Conservation (phyloP, 148 eudicot species). For the Vaccinium macrocarpon region DNA sequence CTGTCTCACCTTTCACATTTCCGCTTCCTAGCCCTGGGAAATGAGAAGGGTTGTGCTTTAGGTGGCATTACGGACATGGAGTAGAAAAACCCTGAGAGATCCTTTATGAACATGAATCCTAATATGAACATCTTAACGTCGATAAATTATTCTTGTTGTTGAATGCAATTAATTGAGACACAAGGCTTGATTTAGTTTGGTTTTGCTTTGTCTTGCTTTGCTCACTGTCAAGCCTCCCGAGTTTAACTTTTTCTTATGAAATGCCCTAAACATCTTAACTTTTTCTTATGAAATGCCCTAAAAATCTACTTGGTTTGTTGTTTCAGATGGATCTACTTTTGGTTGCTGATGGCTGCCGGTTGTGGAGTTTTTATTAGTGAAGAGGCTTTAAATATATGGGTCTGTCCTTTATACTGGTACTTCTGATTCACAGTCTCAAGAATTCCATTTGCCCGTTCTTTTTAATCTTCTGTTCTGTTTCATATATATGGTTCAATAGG, state of each 20-base stretch:
- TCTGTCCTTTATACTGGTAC: slow-evolving; percentile 66
- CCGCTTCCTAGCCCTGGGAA: neutral
- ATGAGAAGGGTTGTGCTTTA: neutral
- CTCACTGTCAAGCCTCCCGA: neutral
- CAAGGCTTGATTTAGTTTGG: neutral
- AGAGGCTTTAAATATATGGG: slow-evolving; percentile 99
- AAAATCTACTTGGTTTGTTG: neutral
- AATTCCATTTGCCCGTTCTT: neutral
- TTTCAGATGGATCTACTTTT: slow-evolving; percentile 89
- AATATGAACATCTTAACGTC: neutral
- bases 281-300: neutral
- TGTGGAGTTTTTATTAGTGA: slow-evolving; percentile 90
- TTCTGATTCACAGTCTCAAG: slow-evolving; percentile 47
- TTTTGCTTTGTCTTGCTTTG: neutral
- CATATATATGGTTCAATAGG: neutral
- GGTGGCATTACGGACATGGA: neutral
- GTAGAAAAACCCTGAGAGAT: neutral
- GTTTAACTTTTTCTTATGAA: neutral
- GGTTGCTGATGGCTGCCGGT: slow-evolving; percentile 97
- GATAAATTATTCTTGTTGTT: neutral
- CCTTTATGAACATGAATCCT: neutral
- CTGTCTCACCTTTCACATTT: neutral
- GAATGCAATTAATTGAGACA: neutral
- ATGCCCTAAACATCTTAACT: neutral
- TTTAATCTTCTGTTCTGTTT: slow-evolving; percentile 13